Evolutionary conservation across 1,284 basidiomycete genomes (phyloP), one percentile per base, ranked within the genome.

Genomic region (Ganoderma lingzhi): DNA sequence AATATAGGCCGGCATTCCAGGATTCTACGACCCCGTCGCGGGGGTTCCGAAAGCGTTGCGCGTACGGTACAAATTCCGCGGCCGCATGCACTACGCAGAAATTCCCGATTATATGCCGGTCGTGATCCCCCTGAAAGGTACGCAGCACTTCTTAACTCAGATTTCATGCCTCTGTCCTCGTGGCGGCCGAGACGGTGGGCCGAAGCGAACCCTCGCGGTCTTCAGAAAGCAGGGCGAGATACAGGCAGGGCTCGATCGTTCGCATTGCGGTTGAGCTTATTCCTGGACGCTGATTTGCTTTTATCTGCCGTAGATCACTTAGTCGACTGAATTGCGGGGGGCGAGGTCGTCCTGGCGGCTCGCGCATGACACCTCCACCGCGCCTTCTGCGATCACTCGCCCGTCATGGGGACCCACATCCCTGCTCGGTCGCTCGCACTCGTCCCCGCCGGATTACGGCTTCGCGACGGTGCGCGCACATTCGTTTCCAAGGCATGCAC

Each of bases 31-130:
- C 80, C 93, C 89, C 69, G 89, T 87, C n/a, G 88, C 91, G 45
- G 88, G 87, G 48, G 84, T 87, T 67, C 80, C 84, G 65, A 95
- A 95, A 82, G 83, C 84, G 32, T 81, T 97, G 63, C 82, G 87
- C 39, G 85, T 97, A 60, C 86, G 89, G 56, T 97, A 97, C 81
- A 81, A 87, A 60, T 98, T 97, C 85, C 86, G 88, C 71, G 90
- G 89, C 53, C 85, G 85, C 70, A 75, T 85, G 80, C 96, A 97
- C 79, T 91, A 93, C 78, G 90, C 90, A 71, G 89, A 90, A 73
- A 88, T 95, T 70, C 88, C 88, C 74, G 96, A 97, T 81, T 82
- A 84, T 76, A 80, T 86, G 55, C 85, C 90, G 39, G 84, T 95
- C 32, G 90, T 94, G 35, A 84, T 95, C 65, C 96, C 96, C 60